phyloP scores from a whole-genome alignment of 192 early-diverging fungal genomes.

The Coemansia sp. region DNA sequence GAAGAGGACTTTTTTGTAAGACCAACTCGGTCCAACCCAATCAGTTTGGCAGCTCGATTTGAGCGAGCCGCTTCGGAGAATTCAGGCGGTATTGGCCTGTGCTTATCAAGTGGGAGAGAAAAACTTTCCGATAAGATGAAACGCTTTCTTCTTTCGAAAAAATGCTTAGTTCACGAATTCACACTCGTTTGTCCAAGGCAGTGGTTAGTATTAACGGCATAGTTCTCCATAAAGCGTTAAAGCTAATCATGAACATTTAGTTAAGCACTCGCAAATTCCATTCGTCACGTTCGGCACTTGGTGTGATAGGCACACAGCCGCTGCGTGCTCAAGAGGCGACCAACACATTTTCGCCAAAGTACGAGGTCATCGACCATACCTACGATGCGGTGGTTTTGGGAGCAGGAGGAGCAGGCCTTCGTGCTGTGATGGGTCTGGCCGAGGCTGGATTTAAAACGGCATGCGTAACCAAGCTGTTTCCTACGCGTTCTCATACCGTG shows the following conservation, averaged over 20 bases:
- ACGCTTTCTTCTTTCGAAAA: slow-evolving; percentile 2
- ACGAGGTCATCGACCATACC: slow-evolving; percentile 96
- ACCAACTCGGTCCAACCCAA: neutral
- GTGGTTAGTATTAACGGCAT: slow-evolving; percentile 28
- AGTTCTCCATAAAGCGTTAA: neutral
- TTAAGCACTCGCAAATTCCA: slow-evolving; percentile 60
- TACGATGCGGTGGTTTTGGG: slow-evolving; percentile 99
- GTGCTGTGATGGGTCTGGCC: slow-evolving; percentile 95
- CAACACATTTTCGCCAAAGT: slow-evolving; percentile 59
- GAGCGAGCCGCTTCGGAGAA: slow-evolving; percentile 10
- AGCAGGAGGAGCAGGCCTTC: slow-evolving; percentile 97
- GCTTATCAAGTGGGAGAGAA: neutral
- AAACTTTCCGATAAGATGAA: slow-evolving; percentile 6
- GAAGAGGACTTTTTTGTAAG: neutral
- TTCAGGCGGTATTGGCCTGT: slow-evolving; percentile 1
- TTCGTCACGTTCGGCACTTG: slow-evolving; percentile 59
- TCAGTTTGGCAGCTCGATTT: neutral
- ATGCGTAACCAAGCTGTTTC: slow-evolving; percentile 98
- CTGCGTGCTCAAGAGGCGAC: slow-evolving; percentile 71
- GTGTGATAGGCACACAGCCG: slow-evolving; percentile 71
- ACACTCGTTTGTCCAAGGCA: slow-evolving; percentile 26
- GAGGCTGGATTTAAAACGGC: slow-evolving; percentile 94
- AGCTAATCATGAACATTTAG: slow-evolving; percentile 16
- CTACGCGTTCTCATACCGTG: slow-evolving; percentile 96
- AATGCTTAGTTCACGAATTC: slow-evolving; percentile 44